Conservation (phyloP, 176 grass and related monocot species). For the Saccharum spontaneum region DNA sequence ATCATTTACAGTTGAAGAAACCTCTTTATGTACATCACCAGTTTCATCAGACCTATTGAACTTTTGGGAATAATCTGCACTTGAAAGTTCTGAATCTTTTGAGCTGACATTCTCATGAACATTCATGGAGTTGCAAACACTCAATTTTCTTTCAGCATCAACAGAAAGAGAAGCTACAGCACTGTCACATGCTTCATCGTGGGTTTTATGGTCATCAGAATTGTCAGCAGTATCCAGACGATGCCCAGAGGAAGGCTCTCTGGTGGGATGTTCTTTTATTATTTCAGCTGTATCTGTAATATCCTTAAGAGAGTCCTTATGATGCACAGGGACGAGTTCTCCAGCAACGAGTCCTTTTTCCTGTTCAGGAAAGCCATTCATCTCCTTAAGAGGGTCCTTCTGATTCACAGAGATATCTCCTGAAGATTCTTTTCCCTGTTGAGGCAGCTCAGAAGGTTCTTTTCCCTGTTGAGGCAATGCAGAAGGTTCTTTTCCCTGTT, state of each 20-base stretch:
- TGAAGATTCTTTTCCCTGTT: conserved; percentile 10
- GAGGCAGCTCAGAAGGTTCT: conserved; percentile 6
- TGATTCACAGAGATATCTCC: not conserved
- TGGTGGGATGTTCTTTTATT: conserved; percentile 15
- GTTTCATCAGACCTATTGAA: conserved; percentile 31
- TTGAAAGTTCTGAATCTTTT: conserved; percentile 29
- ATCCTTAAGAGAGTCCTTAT: conserved; percentile 12
- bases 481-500: conserved; percentile 25
- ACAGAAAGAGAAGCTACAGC: conserved; percentile 16
- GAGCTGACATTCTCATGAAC: conserved; percentile 31
- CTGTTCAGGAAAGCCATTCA: conserved; percentile 28
- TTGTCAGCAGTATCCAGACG: conserved; percentile 18
- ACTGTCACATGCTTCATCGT: conserved; percentile 32
- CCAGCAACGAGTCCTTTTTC: conserved; percentile 28
- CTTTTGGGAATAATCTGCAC: conserved; percentile 29
- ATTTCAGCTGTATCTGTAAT: conserved; percentile 25
- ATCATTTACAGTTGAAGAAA: not conserved
- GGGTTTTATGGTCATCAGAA: conserved; percentile 34
- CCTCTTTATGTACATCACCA: conserved; percentile 19
- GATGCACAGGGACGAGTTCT: conserved; percentile 20
- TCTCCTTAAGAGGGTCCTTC: not conserved
- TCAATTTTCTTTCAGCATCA: conserved; percentile 28
- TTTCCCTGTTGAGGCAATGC: not conserved
- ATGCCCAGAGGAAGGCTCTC: conserved; percentile 15
- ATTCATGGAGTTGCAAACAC: conserved; percentile 18